A percentile compares a stretch with the other conserved stretches of the same genome.
Conservation (phyloP, 2,329 filamentous ascomycete genomes). For the Polychaeton citri region DNA sequence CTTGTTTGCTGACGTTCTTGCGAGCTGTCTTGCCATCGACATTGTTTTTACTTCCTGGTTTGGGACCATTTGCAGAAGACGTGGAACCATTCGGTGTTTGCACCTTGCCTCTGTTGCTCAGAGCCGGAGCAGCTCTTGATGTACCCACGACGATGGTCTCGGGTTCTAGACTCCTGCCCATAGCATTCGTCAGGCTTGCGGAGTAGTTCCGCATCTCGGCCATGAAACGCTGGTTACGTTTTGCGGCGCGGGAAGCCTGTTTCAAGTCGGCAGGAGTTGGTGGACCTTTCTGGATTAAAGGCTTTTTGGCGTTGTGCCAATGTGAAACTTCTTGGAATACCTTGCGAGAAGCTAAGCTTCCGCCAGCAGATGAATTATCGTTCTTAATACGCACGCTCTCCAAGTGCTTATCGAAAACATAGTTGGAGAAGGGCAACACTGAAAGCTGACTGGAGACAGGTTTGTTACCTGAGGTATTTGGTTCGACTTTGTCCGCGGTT, state of each 20-base stretch:
- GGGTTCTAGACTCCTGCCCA: conserved; percentile 49
- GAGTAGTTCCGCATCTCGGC: conserved; percentile 55
- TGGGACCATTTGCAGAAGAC: no score
- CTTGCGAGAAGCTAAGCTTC: conserved; percentile 21
- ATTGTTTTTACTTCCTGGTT: conserved; percentile 15
- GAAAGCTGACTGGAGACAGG: conserved; percentile 8
- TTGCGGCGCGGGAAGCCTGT: conserved; percentile 27
- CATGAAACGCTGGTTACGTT: conserved; percentile 51
- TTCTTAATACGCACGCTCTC: conserved; percentile 28
- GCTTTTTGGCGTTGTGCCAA: conserved; percentile 49
- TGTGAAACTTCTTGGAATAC: conserved; percentile 40
- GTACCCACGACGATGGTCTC: conserved; percentile 46
- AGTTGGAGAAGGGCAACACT: conserved; percentile 35
- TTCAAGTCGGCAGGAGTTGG: conserved; percentile 14
- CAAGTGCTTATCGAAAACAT: conserved; percentile 35
- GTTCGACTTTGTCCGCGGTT: no score
- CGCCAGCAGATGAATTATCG: conserved; percentile 20
- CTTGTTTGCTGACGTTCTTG: conserved; percentile 28
- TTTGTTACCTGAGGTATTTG: no score
- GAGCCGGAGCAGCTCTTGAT: conserved; percentile 13
- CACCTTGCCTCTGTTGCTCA: conserved; percentile 14
- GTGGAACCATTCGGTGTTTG: no score
- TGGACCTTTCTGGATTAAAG: conserved; percentile 30
- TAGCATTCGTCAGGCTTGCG: conserved; percentile 52
- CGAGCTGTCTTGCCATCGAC: conserved; percentile 19